Percentiles rank a stretch among this genome's conserved stretches.
Conservation (phyloP, 2,329 filamentous ascomycete genomes). For the Alternaria sp. region DNA sequence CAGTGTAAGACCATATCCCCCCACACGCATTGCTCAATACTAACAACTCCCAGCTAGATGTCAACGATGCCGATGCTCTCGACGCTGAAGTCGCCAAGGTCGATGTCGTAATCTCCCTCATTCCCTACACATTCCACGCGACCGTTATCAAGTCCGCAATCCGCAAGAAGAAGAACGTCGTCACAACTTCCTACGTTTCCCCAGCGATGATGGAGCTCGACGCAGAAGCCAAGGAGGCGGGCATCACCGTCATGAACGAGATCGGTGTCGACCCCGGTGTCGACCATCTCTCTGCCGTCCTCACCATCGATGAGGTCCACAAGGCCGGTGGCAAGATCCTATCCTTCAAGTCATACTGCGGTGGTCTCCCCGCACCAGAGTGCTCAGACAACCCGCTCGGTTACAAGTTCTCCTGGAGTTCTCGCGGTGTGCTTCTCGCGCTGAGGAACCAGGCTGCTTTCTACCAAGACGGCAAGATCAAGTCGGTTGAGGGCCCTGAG, state of each 20-base stretch:
- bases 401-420: constrained; percentile 84
- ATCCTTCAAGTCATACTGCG: constrained; percentile 82
- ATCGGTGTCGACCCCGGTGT: constrained; percentile 70
- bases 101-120: constrained; percentile 76
- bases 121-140: constrained; percentile 75
- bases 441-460: constrained; percentile 85
- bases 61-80: constrained; percentile 76
- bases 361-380: constrained; percentile 64
- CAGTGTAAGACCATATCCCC: constrained; percentile 41
- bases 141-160: constrained; percentile 93
- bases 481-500: constrained; percentile 65
- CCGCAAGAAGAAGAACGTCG: constrained; percentile 91
- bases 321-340: constrained; percentile 83
- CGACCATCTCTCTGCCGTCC: constrained; percentile 81
- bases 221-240: constrained; percentile 81
- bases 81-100: constrained; percentile 82
- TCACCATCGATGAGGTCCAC: constrained; percentile 90
- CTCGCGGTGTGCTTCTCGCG: constrained; percentile 85
- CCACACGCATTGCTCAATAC: neutral
- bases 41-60: constrained; percentile 71
- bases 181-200: constrained; percentile 93
- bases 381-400: constrained; percentile 87
- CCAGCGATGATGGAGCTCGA: constrained; percentile 92
- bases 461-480: constrained; percentile 79
- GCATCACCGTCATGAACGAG: constrained; percentile 97